Evolutionary conservation across 2,329 filamentous ascomycete genomes (phyloP).

Genomic region (Emergomyces pasteurianus): DNA sequence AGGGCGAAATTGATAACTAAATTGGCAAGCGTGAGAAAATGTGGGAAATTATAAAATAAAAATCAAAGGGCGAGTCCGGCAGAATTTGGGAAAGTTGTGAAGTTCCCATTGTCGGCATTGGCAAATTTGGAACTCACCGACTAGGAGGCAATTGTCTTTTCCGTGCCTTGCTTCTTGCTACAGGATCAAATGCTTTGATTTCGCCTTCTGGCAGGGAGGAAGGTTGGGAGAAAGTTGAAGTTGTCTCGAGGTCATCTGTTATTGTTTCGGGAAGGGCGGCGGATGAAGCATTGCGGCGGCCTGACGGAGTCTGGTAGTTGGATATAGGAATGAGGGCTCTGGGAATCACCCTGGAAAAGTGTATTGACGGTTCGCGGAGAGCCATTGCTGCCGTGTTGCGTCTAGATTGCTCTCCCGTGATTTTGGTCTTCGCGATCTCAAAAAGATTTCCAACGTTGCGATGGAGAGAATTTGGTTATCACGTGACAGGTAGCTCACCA

Average conservation of each 20-base stretch:
- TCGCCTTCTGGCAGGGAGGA: conserved; percentile 24
- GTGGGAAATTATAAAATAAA: too few species aligned
- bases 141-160: conserved; percentile 37
- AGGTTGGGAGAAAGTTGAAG: conserved; percentile 26
- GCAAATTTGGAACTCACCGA: conserved; percentile 33
- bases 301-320: conserved; percentile 21
- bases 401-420: neutral
- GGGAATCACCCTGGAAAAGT: conserved; percentile 27
- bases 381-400: conserved; percentile 21
- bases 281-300: conserved; percentile 37
- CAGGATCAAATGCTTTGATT: conserved; percentile 39
- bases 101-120: neutral
- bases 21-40: neutral
- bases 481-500: too few species aligned
- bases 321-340: conserved; percentile 22
- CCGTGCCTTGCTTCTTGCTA: conserved; percentile 35
- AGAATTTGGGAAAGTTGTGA: neutral
- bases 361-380: conserved; percentile 28
- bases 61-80: neutral
- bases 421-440: neutral
- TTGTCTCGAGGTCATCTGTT: conserved; percentile 39
- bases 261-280: conserved; percentile 20
- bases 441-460: neutral
- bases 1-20: conserved; percentile 85
- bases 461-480: conserved; percentile 1